These are phyloP conservation scores for Saturnispora hagleri DNA, from an alignment of 805 yeast genomes.

Conservation along the genomic window DNA sequence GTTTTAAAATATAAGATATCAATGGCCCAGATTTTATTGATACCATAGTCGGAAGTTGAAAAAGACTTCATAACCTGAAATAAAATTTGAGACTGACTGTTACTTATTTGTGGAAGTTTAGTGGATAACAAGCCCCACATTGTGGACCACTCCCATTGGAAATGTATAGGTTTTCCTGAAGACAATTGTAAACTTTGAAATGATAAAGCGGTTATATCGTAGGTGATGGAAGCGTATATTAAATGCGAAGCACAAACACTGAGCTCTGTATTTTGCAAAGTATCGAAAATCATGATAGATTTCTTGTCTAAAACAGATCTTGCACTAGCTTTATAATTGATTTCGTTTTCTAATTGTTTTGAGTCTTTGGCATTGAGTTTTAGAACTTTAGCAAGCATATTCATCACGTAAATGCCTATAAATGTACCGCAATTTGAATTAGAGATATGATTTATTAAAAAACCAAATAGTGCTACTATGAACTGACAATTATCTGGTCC, in stretches of 20 bases:
- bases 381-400: constrained; percentile 17
- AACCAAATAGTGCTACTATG: constrained; percentile 41
- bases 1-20: constrained; percentile 11
- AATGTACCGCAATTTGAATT: constrained; percentile 19
- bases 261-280: constrained; percentile 10
- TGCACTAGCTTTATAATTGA: constrained; percentile 37
- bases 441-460: constrained; percentile 31
- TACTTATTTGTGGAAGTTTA: constrained; percentile 1
- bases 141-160: constrained; percentile 5
- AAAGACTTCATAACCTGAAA: constrained; percentile 1
- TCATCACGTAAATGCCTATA: constrained; percentile 20
- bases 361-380: constrained; percentile 11
- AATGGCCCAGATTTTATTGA: constrained; percentile 6
- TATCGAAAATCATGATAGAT: constrained; percentile 27
- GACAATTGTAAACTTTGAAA: constrained; percentile 11
- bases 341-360: constrained; percentile 24
- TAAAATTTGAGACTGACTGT: background rate
- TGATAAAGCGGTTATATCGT: constrained; percentile 20
- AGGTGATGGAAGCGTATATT: constrained; percentile 15
- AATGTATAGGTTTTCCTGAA: background rate
- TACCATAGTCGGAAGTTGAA: background rate
- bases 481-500: constrained; percentile 44
- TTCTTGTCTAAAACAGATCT: constrained; percentile 40
- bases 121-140: constrained; percentile 4
- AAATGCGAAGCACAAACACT: constrained; percentile 15